Evolutionary conservation across 192 early-diverging fungal genomes (phyloP).

Genomic region (Backusella tuberculispora): DNA sequence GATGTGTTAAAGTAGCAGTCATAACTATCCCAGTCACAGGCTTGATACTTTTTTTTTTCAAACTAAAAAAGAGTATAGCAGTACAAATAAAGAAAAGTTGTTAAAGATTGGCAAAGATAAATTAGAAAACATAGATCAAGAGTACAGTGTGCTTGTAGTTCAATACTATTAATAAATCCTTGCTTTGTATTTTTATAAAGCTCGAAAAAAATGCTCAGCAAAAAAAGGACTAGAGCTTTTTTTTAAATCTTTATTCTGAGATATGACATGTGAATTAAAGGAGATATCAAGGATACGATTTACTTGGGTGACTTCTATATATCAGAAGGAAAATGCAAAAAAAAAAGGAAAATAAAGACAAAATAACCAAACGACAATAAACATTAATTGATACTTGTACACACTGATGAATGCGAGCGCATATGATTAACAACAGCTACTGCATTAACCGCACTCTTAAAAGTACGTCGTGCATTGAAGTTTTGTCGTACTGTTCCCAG

Average conservation of each 20-base stretch:
- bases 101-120: too few species aligned
- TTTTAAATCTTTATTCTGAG: neutral
- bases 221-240: neutral
- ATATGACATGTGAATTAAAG: neutral
- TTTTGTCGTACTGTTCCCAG: slow-evolving; percentile 80
- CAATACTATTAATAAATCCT: too few species aligned
- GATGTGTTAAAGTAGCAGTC: too few species aligned
- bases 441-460: slow-evolving; percentile 65
- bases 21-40: too few species aligned
- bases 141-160: neutral
- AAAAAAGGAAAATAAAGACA: neutral
- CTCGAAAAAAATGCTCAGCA: neutral
- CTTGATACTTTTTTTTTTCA: too few species aligned
- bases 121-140: neutral
- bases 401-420: neutral
- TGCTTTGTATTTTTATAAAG: neutral
- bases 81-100: too few species aligned
- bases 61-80: too few species aligned
- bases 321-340: neutral
- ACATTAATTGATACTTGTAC: neutral
- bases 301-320: neutral
- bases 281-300: neutral
- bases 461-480: slow-evolving; percentile 66
- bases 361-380: neutral
- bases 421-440: slow-evolving; percentile 63